Conservation (phyloP, 2,329 filamentous ascomycete species). For the Pseudopithomyces maydicus region DNA sequence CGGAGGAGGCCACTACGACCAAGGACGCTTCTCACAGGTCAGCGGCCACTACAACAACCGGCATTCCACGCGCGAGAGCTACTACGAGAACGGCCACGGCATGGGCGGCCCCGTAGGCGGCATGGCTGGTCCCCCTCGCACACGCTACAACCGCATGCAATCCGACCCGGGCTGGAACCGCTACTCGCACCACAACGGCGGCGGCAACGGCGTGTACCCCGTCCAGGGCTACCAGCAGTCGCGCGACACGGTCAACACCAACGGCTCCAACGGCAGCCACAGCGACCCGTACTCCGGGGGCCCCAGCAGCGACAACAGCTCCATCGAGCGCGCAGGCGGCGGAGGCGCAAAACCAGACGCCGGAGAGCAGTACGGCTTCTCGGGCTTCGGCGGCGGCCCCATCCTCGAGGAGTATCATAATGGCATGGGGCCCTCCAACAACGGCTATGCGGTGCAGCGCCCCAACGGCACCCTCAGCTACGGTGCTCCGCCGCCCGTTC, state of each 20-base stretch:
- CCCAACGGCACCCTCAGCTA: slow-evolving; percentile 22
- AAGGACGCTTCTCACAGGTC: slow-evolving; percentile 36
- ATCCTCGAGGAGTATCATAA: slow-evolving; percentile 49
- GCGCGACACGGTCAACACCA: slow-evolving; percentile 84
- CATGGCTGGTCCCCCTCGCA: slow-evolving; percentile 39
- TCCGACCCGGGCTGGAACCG: slow-evolving; percentile 52
- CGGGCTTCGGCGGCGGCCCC: slow-evolving; percentile 52
- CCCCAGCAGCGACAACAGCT: slow-evolving; percentile 92
- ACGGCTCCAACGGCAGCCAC: slow-evolving; percentile 72
- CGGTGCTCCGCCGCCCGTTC: slow-evolving; percentile 25
- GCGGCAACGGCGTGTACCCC: slow-evolving; percentile 50
- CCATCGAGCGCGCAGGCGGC: slow-evolving; percentile 72
- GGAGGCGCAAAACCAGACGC: slow-evolving; percentile 43
- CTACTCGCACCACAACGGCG: slow-evolving; percentile 36
- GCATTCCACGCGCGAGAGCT: slow-evolving; percentile 43
- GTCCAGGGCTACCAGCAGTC: slow-evolving; percentile 72
- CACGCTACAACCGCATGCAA: slow-evolving; percentile 50
- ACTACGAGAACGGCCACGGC: slow-evolving; percentile 36
- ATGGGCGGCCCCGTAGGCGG: slow-evolving; percentile 40
- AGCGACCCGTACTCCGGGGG: slow-evolving; percentile 83
- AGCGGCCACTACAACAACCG: slow-evolving; percentile 48
- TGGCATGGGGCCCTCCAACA: slow-evolving; percentile 15
- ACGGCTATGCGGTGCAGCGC: slow-evolving; percentile 22
- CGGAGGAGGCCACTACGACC: slow-evolving; percentile 39
- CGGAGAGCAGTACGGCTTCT: slow-evolving; percentile 63